Conservation (phyloP, 148 eudicot genomes). For the Amaranthus palmeri region DNA sequence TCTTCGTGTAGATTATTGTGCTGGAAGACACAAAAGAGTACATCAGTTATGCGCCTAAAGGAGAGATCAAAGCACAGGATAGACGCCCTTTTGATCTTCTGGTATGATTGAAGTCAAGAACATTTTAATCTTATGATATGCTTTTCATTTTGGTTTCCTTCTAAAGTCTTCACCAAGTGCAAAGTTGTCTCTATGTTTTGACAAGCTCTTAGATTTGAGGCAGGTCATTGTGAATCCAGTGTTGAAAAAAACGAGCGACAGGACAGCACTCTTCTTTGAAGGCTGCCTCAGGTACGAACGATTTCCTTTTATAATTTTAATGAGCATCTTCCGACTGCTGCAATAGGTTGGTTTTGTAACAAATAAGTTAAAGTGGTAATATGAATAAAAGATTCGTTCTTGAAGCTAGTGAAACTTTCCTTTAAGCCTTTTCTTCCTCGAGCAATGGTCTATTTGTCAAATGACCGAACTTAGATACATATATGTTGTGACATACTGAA, state of each 20-base stretch:
- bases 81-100: constrained; percentile 84
- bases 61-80: constrained; percentile 63
- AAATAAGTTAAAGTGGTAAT: too few relatives aligned
- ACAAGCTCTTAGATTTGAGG: constrained; percentile 31
- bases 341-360: neutral
- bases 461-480: neutral
- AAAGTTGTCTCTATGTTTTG: constrained; percentile 15
- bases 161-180: neutral
- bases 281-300: constrained; percentile 79
- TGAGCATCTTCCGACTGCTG: neutral
- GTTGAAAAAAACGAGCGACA: constrained; percentile 61
- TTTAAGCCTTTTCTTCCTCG: neutral
- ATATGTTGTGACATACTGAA: neutral
- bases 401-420: too few relatives aligned
- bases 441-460: neutral
- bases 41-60: constrained; percentile 69
- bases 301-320: neutral
- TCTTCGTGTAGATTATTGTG: constrained; percentile 62
- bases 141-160: constrained; percentile 4
- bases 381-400: too few relatives aligned
- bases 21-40: constrained; percentile 84
- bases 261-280: constrained; percentile 80
- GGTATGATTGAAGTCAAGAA: constrained; percentile 43
- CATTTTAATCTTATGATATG: neutral
- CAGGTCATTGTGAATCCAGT: constrained; percentile 90